A percentile compares a stretch with the other conserved stretches of the same genome.
Evolutionary conservation across 2,329 filamentous ascomycete species (phyloP).

Genomic region (Raffaelea arxii): DNA sequence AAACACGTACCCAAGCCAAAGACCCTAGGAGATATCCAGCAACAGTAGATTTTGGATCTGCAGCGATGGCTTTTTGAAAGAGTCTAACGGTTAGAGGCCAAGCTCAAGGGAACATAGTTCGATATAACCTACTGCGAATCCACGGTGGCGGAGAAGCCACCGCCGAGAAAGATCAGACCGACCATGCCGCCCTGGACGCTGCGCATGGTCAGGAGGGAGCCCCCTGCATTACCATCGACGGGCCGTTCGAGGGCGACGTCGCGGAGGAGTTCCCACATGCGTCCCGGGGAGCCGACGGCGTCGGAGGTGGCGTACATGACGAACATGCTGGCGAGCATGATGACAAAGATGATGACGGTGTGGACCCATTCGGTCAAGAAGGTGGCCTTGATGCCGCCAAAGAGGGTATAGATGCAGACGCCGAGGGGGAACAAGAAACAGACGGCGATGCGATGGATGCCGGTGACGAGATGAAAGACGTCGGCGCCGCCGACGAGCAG

Average conservation of each 20-base stretch:
- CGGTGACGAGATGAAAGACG: neutral
- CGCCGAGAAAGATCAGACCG: neutral
- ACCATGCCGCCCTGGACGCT: neutral
- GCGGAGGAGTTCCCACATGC: neutral
- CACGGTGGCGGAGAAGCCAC: neutral
- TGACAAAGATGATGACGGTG: neutral
- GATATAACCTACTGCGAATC: neutral
- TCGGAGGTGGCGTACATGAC: neutral
- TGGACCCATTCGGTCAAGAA: slow-evolving; percentile 24
- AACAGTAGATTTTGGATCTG: neutral
- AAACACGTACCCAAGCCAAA: neutral
- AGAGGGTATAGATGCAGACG: slow-evolving; percentile 38
- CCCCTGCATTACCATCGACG: neutral
- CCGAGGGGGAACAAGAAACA: neutral
- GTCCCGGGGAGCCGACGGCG: neutral
- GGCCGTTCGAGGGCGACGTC: neutral
- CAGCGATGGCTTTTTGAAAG: neutral
- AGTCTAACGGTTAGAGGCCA: neutral
- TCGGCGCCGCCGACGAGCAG: too few relatives aligned
- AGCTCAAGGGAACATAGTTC: neutral
- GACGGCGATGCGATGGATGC: neutral
- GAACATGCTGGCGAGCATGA: neutral
- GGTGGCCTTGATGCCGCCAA: slow-evolving; percentile 16
- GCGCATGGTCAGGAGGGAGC: neutral
- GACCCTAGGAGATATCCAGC: neutral